A percentile compares a stretch with the other conserved stretches of the same genome.
Conservation (phyloP, 1,139 yeast genomes). For the Debaryomycetaceae sp. region DNA sequence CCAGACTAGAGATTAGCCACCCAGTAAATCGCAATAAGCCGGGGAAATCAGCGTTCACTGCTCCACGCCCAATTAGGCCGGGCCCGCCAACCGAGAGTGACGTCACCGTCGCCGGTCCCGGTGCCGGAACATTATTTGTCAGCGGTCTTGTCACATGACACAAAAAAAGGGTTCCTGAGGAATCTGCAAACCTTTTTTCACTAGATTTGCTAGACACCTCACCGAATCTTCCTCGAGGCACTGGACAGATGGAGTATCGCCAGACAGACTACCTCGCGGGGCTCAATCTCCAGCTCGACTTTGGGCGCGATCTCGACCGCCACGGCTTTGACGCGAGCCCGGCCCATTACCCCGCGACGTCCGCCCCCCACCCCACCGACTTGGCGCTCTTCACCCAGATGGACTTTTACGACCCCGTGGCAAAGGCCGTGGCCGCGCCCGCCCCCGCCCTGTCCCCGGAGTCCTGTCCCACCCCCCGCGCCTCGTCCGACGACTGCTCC, state of each 20-base stretch:
- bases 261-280: neutral
- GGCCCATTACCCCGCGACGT: conserved; percentile 10
- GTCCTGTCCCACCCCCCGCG: neutral
- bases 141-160: too few relatives aligned
- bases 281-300: conserved; percentile 3
- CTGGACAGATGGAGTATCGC: neutral
- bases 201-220: too few relatives aligned
- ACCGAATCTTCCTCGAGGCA: too few relatives aligned
- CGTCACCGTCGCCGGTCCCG: too few relatives aligned
- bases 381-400: conserved; percentile 34
- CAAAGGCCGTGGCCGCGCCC: conserved; percentile 9
- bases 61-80: too few relatives aligned
- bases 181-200: too few relatives aligned
- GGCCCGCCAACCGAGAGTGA: conserved; percentile 9
- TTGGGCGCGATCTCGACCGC: conserved; percentile 28
- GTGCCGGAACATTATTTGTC: too few relatives aligned
- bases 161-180: too few relatives aligned
- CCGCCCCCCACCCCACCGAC: conserved; percentile 14
- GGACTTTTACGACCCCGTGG: conserved; percentile 36
- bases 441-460: neutral
- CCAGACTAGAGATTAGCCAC: too few relatives aligned
- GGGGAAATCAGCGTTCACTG: too few relatives aligned
- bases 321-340: too few relatives aligned
- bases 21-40: too few relatives aligned
- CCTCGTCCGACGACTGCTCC: neutral